A percentile compares a stretch with the other conserved stretches of the same genome.
These are phyloP conservation scores for Rugonectria rugulosa DNA, from an alignment of 2,329 filamentous ascomycete species.

Conservation along the genomic window DNA sequence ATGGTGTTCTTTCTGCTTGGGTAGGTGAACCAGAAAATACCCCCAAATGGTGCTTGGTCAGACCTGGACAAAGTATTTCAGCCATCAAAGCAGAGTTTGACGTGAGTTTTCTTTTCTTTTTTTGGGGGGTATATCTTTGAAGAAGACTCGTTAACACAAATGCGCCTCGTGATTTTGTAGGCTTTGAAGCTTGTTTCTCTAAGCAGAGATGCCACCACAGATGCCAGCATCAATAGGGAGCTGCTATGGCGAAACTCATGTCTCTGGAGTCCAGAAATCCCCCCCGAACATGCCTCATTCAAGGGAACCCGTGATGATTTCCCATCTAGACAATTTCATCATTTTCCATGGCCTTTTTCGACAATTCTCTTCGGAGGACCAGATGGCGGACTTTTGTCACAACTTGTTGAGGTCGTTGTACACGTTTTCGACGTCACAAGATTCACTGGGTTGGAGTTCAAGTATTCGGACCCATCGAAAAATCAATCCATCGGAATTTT, in stretches of 20 bases:
- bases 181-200: slow-evolving; percentile 7
- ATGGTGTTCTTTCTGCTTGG: slow-evolving; percentile 13
- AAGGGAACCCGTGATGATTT: background rate
- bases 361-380: slow-evolving; percentile 11
- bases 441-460: slow-evolving; percentile 3
- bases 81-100: slow-evolving; percentile 18
- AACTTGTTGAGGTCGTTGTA: slow-evolving; percentile 14
- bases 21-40: background rate
- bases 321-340: background rate
- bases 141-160: too few relatives aligned
- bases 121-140: too few relatives aligned
- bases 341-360: too few relatives aligned
- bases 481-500: background rate
- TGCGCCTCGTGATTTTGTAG: too few relatives aligned
- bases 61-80: background rate
- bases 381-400: slow-evolving; percentile 1
- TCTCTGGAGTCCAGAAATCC: slow-evolving; percentile 4
- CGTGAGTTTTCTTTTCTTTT: background rate
- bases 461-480: slow-evolving; percentile 7
- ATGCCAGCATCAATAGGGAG: background rate
- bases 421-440: slow-evolving; percentile 3
- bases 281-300: background rate
- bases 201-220: background rate
- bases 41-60: slow-evolving; percentile 15
- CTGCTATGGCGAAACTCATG: background rate